A percentile compares a stretch with the other conserved stretches of the same genome.
Conservation (phyloP, 768 basidiomycete genomes). For the Podaxis pistillaris region DNA sequence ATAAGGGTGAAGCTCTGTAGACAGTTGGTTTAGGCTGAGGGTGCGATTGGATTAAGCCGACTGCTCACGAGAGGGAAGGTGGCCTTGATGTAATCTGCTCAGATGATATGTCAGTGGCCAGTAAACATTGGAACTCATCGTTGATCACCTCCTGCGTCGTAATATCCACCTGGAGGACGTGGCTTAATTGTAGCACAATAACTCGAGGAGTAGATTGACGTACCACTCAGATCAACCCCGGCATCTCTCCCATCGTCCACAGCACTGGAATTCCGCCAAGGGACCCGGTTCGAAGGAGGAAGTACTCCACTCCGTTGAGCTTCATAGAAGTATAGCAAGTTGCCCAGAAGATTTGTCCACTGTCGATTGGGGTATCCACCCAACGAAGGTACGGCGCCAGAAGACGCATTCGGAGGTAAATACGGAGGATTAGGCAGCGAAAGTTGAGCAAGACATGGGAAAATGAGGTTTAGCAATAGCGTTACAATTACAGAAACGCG, state of each 20-base stretch:
- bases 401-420: slow-evolving; percentile 56
- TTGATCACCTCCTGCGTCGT: slow-evolving; percentile 82
- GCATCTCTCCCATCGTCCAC: slow-evolving; percentile 75
- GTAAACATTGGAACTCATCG: background rate
- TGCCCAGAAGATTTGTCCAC: slow-evolving; percentile 81
- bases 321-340: slow-evolving; percentile 86
- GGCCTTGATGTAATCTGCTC: slow-evolving; percentile 81
- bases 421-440: slow-evolving; percentile 64
- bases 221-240: slow-evolving; percentile 70
- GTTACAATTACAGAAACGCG: slow-evolving; percentile 23
- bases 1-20: slow-evolving; percentile 74
- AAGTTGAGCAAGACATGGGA: slow-evolving; percentile 45
- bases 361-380: slow-evolving; percentile 61
- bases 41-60: background rate
- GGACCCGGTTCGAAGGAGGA: slow-evolving; percentile 64
- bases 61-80: slow-evolving; percentile 75
- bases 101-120: slow-evolving; percentile 9
- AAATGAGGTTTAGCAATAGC: slow-evolving; percentile 24
- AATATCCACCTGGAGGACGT: slow-evolving; percentile 60
- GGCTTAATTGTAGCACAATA: background rate
- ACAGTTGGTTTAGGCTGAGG: background rate
- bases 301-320: slow-evolving; percentile 84
- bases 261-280: slow-evolving; percentile 86
- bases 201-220: slow-evolving; percentile 9
- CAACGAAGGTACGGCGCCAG: slow-evolving; percentile 50